These are phyloP conservation scores for Aspergillus unguis DNA, from an alignment of 2,329 filamentous ascomycete genomes.

Conservation along the genomic window DNA sequence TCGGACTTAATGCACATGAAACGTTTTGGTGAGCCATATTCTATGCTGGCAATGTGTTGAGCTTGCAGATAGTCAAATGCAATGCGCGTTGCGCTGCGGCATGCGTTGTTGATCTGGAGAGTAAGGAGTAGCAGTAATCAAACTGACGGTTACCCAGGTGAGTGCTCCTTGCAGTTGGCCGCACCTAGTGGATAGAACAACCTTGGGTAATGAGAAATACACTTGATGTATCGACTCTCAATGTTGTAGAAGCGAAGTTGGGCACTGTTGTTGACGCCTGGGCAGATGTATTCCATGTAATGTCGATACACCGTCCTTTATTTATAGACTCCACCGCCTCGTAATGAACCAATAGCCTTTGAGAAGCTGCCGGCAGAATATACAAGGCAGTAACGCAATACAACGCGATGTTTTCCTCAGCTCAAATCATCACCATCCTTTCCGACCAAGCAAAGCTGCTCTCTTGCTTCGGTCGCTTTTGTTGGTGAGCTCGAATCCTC, in stretches of 20 bases:
- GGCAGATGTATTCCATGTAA: neutral
- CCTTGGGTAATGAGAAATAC: neutral
- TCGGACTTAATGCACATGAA: slow-evolving; percentile 24
- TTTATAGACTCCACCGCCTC: slow-evolving; percentile 7
- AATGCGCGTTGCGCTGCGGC: slow-evolving; percentile 7
- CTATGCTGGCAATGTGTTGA: slow-evolving; percentile 2
- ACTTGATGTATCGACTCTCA: neutral
- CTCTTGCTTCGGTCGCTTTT: slow-evolving; percentile 8
- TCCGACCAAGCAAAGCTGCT: neutral
- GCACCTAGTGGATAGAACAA: neutral
- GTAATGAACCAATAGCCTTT: neutral
- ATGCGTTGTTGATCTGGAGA: neutral
- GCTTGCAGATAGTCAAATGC: slow-evolving; percentile 13
- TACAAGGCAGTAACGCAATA: no score
- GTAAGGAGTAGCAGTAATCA: slow-evolving; percentile 10
- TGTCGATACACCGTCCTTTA: neutral
- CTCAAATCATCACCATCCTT: slow-evolving; percentile 6
- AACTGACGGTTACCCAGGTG: neutral
- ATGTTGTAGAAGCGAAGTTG: neutral
- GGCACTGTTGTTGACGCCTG: neutral
- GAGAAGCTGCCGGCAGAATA: neutral
- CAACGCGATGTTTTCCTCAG: slow-evolving; percentile 4
- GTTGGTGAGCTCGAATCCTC: slow-evolving; percentile 5
- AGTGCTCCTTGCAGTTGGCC: slow-evolving; percentile 3
- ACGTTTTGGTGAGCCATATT: slow-evolving; percentile 18